These are phyloP conservation scores for Hippophae tibetana DNA, from an alignment of 306 rosid species.

Conservation along the genomic window DNA sequence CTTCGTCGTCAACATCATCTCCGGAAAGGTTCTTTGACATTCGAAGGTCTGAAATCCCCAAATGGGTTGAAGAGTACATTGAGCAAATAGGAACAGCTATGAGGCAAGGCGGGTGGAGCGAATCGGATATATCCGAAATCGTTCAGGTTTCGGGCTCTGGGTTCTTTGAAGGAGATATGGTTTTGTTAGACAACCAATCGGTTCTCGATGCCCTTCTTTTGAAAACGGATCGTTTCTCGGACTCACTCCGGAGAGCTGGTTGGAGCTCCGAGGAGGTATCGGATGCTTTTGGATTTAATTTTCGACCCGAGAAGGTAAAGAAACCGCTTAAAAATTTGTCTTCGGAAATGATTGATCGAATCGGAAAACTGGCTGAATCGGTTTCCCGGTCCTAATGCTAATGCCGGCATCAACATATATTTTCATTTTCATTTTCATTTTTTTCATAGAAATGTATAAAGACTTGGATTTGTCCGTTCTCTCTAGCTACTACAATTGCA, in stretches of 20 bases:
- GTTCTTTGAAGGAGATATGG: constrained; percentile 58
- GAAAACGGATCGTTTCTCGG: constrained; percentile 57
- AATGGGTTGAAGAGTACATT: constrained; percentile 70
- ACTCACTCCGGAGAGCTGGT: constrained; percentile 66
- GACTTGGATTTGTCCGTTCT: constrained; percentile 24
- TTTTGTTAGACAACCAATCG: constrained; percentile 66
- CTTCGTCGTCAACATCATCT: constrained; percentile 34
- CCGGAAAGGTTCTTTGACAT: constrained; percentile 64
- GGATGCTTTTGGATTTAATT: constrained; percentile 76
- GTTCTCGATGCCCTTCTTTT: constrained; percentile 61
- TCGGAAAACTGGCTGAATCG: constrained; percentile 73
- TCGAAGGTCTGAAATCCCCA: constrained; percentile 34
- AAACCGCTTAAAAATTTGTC: constrained; percentile 70
- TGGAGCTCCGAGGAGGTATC: constrained; percentile 91
- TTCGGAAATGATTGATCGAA: constrained; percentile 49
- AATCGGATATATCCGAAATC: constrained; percentile 60
- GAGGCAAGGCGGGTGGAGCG: constrained; percentile 70
- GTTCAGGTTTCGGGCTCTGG: constrained; percentile 60
- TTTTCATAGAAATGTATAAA: constrained; percentile 6
- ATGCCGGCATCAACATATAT: neutral
- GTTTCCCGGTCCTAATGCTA: constrained; percentile 49
- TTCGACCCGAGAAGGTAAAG: constrained; percentile 69
- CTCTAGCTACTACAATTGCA: constrained; percentile 11
- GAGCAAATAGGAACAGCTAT: constrained; percentile 56
- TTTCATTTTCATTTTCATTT: neutral